Evolutionary conservation across 2,329 filamentous ascomycete species (phyloP), one percentile per base, ranked within the genome.

Genomic region (Fusarium camptoceras): DNA sequence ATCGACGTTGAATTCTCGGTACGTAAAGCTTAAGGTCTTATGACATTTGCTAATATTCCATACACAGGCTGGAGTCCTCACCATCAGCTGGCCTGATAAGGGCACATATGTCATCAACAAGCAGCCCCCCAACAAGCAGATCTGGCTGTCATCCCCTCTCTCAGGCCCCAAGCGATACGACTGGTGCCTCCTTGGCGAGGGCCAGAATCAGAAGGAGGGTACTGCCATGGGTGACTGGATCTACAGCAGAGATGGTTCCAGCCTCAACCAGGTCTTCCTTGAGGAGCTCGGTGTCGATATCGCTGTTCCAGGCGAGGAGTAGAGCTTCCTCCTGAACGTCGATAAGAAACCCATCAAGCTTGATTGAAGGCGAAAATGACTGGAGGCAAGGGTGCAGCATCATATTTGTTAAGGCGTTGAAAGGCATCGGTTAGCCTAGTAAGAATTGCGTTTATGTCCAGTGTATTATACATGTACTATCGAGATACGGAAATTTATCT

Each of bases 21-120:
- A 84, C 68, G 91, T 85, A 4, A 16, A 24, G 24, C 11, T 48
- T 34, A 20, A 22, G 20, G 42, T 18, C 50, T n/a, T 31, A 22
- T 42, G 20, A n/a, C n/a, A 24, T 58, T 62, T 22, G 18, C 60
- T 76, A 69, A 73, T 51, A 39, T 12, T 28, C n/a, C 28, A 41
- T 51, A 43, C 27, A 47, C 75, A 98, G 94, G 88, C 93, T 56
- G 95, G 96, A 58, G 94, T 98, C 59, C 86, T 98, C 73, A 94
- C 90, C 68, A 85, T 98, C 76, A 85, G 83, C 9, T 88, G 93
- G 73, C 88, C 89, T 2, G 83, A 86, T 15, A 84, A 89, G 53
- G 94, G 94, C 67, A 95, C 89, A 30, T 99, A 97, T 78, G 93
- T 99, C 64, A 87, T 99, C 82, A 99, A 99, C 88, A 99, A 99